Base-by-base conservation (phyloP, 495 filamentous ascomycete genomes). In the Tuber microsphaerosporum region DNA sequence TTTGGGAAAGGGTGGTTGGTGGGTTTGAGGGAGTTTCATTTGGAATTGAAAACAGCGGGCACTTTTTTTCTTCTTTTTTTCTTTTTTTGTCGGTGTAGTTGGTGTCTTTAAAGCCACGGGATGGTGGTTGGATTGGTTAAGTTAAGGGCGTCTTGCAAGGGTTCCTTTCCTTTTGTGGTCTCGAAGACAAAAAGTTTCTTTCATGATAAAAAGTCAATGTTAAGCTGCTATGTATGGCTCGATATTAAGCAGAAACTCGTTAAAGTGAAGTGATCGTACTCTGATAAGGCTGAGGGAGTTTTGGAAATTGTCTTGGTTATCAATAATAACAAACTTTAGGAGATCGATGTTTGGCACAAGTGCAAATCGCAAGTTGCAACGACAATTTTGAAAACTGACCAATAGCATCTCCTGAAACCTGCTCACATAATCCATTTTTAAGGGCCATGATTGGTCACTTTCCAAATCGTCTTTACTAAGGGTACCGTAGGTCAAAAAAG, bases 1-100 rank as follows among this genome's bases (percentile, higher is more conserved):
- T 75, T 76, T 71, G 72, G 65, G 39, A 76, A 73, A 46, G 46
- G 70, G 69, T 80, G 71, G 73, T 77, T 65, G 75, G 70, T 77
- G 69, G 70, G 45, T n/a, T 77, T 77, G 69, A 79, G 37, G 39
- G 70, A 22, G 70, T 71, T 71, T 71, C 39, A 71, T 71, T 39
- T 9, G 37, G 39, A 9, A 31, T 44, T 71, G 70, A 45, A 45
- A 42, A 71, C 69, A 69, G 69, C 39, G 69, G 74, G 39, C 72
- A 20, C 48, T 69, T 48, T 80, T 76, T 61, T 71, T 61, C 20
- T 71, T 42, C 9, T 73, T 22, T 44, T 72, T n/a, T 48, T 48
- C 71, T 17, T 19, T 69, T 73, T 71, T 48, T 71, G 70, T 68
- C 31, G 68, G 69, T 51, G 46, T 14, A 65, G 74, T 39, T 22